Evolutionary conservation across 768 basidiomycete species (phyloP).

Genomic region (Cyclocybe aegerita): DNA sequence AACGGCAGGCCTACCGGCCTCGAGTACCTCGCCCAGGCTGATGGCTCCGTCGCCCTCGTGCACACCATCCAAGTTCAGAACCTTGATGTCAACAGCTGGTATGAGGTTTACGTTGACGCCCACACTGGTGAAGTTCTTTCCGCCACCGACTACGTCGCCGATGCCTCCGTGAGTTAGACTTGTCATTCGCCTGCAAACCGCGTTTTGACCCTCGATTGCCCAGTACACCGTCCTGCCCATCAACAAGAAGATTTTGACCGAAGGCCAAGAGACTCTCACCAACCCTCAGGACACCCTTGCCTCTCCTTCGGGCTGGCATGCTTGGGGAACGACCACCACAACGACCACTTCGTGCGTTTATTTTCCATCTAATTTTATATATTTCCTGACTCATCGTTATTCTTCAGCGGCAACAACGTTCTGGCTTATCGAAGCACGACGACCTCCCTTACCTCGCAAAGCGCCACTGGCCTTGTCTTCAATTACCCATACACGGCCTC

Average conservation of each 20-base stretch:
- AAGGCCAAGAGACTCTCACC: slow-evolving; percentile 44
- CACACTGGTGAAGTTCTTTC: slow-evolving; percentile 43
- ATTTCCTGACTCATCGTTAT: too few species aligned
- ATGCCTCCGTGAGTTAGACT: slow-evolving; percentile 32
- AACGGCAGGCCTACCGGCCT: slow-evolving; percentile 35
- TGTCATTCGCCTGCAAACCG: slow-evolving; percentile 13
- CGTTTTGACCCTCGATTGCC: background rate
- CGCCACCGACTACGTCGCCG: slow-evolving; percentile 50
- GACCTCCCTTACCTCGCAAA: too few species aligned
- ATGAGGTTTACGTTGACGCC: slow-evolving; percentile 57
- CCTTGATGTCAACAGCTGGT: slow-evolving; percentile 38
- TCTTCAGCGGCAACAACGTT: too few species aligned
- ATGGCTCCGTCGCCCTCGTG: slow-evolving; percentile 33
- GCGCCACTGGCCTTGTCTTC: too few species aligned
- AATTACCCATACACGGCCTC: too few species aligned
- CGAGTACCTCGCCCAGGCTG: slow-evolving; percentile 36
- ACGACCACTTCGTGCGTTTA: slow-evolving; percentile 14
- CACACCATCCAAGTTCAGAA: slow-evolving; percentile 34
- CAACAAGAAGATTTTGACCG: slow-evolving; percentile 41
- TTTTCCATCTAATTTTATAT: too few species aligned
- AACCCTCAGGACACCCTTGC: slow-evolving; percentile 47
- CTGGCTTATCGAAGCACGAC: too few species aligned
- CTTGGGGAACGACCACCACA: slow-evolving; percentile 21
- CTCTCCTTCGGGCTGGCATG: slow-evolving; percentile 45
- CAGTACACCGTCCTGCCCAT: slow-evolving; percentile 48